Evolutionary conservation across 2,329 filamentous ascomycete species (phyloP).

Genomic region (Furcasterigmium furcatum): DNA sequence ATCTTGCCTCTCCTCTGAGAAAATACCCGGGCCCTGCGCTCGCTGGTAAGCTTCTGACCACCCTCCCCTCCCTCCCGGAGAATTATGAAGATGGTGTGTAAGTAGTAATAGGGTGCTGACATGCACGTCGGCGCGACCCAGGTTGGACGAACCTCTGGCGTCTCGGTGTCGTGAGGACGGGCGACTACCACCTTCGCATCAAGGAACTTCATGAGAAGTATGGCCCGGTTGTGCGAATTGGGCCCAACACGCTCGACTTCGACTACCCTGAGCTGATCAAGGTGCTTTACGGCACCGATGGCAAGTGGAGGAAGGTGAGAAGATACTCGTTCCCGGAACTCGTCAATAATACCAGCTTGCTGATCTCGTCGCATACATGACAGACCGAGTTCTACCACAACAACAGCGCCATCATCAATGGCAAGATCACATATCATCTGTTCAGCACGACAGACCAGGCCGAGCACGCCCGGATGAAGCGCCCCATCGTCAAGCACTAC

Average conservation of each 20-base stretch:
- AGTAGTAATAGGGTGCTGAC: neutral
- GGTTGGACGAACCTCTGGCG: conserved; percentile 21
- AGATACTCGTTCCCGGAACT: too few relatives aligned
- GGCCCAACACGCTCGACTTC: conserved; percentile 22
- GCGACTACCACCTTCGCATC: conserved; percentile 9
- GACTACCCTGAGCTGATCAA: conserved; percentile 20
- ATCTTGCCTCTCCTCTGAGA: conserved; percentile 11
- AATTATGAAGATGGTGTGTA: too few relatives aligned
- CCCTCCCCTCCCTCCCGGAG: too few relatives aligned
- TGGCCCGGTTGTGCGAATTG: conserved; percentile 26
- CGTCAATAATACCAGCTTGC: neutral
- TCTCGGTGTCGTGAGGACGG: neutral
- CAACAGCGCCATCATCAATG: conserved; percentile 26
- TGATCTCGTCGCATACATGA: neutral
- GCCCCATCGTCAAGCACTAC: conserved; percentile 32
- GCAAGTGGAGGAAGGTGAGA: conserved; percentile 13
- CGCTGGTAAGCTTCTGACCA: too few relatives aligned
- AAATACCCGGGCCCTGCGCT: conserved; percentile 15
- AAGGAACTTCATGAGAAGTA: conserved; percentile 23
- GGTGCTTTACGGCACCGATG: conserved; percentile 19
- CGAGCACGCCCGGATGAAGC: conserved; percentile 27
- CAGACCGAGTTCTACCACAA: conserved; percentile 33
- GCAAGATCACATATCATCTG: conserved; percentile 29
- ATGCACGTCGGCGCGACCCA: conserved; percentile 2
- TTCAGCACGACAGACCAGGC: too few relatives aligned